Evolutionary conservation across 2,329 filamentous ascomycete genomes (phyloP).

Genomic region (Xylariaceae sp.): DNA sequence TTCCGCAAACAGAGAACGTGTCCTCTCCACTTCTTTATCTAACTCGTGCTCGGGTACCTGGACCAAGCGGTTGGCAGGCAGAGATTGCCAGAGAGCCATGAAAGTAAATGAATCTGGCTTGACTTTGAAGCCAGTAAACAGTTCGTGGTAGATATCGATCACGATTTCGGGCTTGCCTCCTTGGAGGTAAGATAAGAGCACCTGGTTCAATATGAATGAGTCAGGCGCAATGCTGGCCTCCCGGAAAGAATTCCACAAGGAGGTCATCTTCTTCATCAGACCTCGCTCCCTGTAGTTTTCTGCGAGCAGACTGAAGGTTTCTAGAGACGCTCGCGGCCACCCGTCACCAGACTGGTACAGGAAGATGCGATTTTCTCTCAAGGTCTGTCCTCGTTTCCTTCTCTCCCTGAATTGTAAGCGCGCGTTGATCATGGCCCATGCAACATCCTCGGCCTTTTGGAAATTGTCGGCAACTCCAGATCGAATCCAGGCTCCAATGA

Average conservation of each 20-base stretch:
- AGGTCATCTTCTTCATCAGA: conserved; percentile 51
- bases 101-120: conserved; percentile 65
- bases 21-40: conserved; percentile 30
- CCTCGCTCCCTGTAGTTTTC: conserved; percentile 63
- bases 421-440: conserved; percentile 70
- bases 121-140: conserved; percentile 46
- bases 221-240: conserved; percentile 62
- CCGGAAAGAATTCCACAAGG: conserved; percentile 58
- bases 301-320: conserved; percentile 72
- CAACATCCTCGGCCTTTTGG: conserved; percentile 60
- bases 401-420: conserved; percentile 59
- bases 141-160: conserved; percentile 48
- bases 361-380: conserved; percentile 25
- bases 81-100: conserved; percentile 59
- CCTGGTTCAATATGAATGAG: conserved; percentile 73
- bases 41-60: conserved; percentile 30
- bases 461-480: conserved; percentile 50
- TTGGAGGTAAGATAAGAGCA: conserved; percentile 62
- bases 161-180: conserved; percentile 52
- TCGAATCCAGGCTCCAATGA: conserved; percentile 74
- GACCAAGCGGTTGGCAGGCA: conserved; percentile 46
- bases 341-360: conserved; percentile 30
- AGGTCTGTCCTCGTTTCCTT: conserved; percentile 34
- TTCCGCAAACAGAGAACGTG: conserved; percentile 43
- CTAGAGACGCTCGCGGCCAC: conserved; percentile 59